Base-by-base conservation (phyloP, 805 yeast genomes). In the Saturnispora dispora region DNA sequence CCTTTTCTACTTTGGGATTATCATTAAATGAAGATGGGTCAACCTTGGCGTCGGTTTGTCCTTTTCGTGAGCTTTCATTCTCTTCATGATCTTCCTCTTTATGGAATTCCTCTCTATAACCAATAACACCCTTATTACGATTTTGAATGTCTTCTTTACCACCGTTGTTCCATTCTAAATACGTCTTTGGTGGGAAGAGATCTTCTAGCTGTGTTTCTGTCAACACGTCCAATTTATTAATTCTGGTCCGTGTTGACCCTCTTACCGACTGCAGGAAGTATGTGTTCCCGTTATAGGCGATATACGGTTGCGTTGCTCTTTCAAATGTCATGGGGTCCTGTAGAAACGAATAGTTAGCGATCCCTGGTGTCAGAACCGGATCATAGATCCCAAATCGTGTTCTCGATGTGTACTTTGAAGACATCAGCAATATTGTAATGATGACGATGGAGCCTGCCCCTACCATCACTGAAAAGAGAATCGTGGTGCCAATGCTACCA, bases 401-500 rank as follows among this genome's bases (percentile, higher is more conserved):
- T 48, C 86, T 67, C 3, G 82, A 72, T 57, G 81, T 75, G 62
- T 82, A 81, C 46, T 85, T 66, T 48, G 78, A 60, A 10, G 86
- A 78, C 71, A 82, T 81, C 64, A 80, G 80, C 8, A 80, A 56
- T 57, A 82, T 79, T 27, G 79, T 61, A 0, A 71, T 20, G 5
- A 85, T 85, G 39, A 81, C 79, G 22, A 75, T 60, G 11, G 80
- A 75, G 3, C 86, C 87, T 13, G 81, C 77, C 0, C 82, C 77
- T 35, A 82, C 70, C 0, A 87, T 85, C 11, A 82, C 65, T 63
- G 81, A 79, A 64, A 82, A 82, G 30, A 82, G 66, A 35, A 81
- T 79, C 1, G 85, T 79, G 1, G 85, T 78, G 1, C 86, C 85
- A 35, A 76, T 71, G 57, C 27, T 48, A 6, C 70, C 71, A 17